Base-by-base conservation (phyloP, 768 basidiomycete species). In the Fomitopsis serialis region DNA sequence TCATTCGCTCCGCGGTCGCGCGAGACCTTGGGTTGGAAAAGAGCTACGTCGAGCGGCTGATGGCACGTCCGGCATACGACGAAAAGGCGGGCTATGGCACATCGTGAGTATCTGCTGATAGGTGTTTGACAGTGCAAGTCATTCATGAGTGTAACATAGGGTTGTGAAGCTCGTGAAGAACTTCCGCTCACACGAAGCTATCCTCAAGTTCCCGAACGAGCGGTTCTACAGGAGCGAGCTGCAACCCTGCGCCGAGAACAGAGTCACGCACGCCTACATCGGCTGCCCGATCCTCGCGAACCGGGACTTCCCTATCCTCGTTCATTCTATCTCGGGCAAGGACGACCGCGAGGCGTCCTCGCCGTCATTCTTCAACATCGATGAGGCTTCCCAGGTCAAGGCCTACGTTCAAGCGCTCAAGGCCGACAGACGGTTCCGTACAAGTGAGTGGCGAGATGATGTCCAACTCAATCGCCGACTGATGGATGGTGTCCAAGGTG, bases 201-300 rank as follows among this genome's bases (percentile, higher is more conserved):
- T 87, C 42, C 64, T 85, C 15, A 54, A 70, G 2, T 84, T 79
- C 66, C 75, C 83, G 1, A 85, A 85, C 57, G 65, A 75, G 19
- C 53, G 61, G 45, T 71, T 76, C 57, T 76, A 76, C 58, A 56
- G 61, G 7, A 63, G 63, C 42, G 69, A 68, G 12, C 67, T 75
- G 22, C 59, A 67, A 27, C 58, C 67, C 0, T 56, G 58, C 44
- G 74, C 63, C 2, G 57, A 67, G 21, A 47, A 48, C 2, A 50
- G 46, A 1, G 48, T 68, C 19, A 68, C 70, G 60, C 53, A 63
- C 49, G 45, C 56, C 25, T 55, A 68, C 29, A 45, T 68, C 3
- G 35, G 58, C 1, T 71, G 60, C 22, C 45, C 56, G 61, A 63
- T 63, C 54, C 72, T 73, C 21, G 52, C 58, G 2, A 66, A 55